phyloP scores from a whole-genome alignment of 345 rosid genomes.

The Conringia planisiliqua region DNA sequence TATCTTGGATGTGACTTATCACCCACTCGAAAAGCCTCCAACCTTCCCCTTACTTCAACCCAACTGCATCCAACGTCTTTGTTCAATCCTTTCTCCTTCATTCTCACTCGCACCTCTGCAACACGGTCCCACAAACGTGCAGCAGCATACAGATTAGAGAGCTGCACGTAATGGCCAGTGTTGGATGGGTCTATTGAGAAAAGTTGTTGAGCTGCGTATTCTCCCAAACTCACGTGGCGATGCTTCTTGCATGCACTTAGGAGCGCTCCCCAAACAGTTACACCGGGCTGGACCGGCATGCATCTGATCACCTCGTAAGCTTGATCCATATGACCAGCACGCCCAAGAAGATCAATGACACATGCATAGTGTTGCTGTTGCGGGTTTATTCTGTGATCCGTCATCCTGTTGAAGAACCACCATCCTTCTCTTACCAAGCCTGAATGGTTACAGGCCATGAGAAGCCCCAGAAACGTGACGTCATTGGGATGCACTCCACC shows the following conservation, averaged over 20 bases:
- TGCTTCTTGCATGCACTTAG: conserved; percentile 67
- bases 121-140: conserved; percentile 54
- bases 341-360: conserved; percentile 72
- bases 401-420: conserved; percentile 58
- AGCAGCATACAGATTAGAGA: conserved; percentile 74
- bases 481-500: conserved; percentile 55
- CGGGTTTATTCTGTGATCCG: conserved; percentile 49
- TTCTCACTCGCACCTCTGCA: conserved; percentile 47
- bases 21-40: conserved; percentile 54
- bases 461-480: conserved; percentile 64
- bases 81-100: conserved; percentile 55
- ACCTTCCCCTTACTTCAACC: conserved; percentile 56
- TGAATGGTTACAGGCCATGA: conserved; percentile 66
- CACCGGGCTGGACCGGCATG: conserved; percentile 63
- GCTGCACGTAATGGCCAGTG: conserved; percentile 68
- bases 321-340: conserved; percentile 52
- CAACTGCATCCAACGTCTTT: conserved; percentile 62
- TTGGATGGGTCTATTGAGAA: conserved; percentile 55
- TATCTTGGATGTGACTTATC: conserved; percentile 57
- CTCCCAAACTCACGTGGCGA: conserved; percentile 55
- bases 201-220: conserved; percentile 61
- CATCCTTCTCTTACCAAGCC: conserved; percentile 68
- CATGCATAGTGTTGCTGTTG: conserved; percentile 68
- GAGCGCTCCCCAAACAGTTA: conserved; percentile 67
- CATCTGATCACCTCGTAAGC: conserved; percentile 53